Base-by-base conservation (phyloP, 2,329 filamentous ascomycete species). In the Ciborinia camelliae region DNA sequence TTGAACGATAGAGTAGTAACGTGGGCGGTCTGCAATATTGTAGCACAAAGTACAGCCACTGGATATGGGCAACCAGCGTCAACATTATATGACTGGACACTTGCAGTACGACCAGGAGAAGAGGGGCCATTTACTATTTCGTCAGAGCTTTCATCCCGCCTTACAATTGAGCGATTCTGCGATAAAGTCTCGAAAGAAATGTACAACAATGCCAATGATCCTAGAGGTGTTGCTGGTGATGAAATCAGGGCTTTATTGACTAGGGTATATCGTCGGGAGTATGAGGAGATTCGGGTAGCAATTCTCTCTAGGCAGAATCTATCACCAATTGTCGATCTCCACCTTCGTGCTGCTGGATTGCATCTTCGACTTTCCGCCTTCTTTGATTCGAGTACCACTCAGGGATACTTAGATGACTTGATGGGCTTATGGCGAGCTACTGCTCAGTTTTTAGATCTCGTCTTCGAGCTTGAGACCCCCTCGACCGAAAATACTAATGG, bases 1-100 rank as follows among this genome's bases (percentile, higher is more conserved):
- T 84, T 93, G 65, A 85, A 90, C 69, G 90, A 95, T 73, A 84
- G 91, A 45, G 85, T 93, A 51, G 86, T 86, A 59, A 94, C 90
- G 1, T 95, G 90, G 90, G 90, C 90, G 1, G 89, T 91, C 4
- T 92, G 90, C 79, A 95, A 95, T 73, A 90, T 94, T 68, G 90
- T 93, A 41, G 88, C 90, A 28, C 90, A 94, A 72, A 88, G 86
- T 64, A 86, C 93, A 51, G 90, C 90, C n/a, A 94, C 91, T 4
- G 90, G 90, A 26, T 91, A 92, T 71, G 90, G 90, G 7, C 90
- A 93, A 74, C 90, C 91, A 9, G 90, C 90, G 6, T 90, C 90
- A 53, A 91, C 86, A 60, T 81, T 89, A 55, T 93, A 90, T 76
- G 90, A 90, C 76, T 92, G 85, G 84, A 93, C 87, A 2, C 79